Evolutionary conservation across 2,329 filamentous ascomycete genomes (phyloP).

Genomic region (Orbilia quercus): DNA sequence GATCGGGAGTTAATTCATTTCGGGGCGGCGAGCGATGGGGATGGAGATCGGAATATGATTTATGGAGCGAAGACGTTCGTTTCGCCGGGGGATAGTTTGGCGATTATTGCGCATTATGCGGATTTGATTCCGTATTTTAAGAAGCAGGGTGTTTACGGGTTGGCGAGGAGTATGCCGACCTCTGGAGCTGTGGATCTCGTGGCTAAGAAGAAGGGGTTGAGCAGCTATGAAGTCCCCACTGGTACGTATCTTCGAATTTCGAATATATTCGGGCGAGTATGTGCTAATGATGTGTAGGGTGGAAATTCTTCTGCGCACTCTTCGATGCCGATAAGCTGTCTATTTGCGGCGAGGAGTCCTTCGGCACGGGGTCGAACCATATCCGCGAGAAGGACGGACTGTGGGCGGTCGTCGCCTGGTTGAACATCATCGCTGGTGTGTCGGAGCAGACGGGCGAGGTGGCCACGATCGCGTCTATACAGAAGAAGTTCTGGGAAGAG

Average conservation of each 20-base stretch:
- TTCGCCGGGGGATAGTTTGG: constrained; percentile 94
- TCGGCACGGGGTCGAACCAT: constrained; percentile 97
- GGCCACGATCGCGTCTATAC: constrained; percentile 94
- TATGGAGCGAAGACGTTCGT: constrained; percentile 97
- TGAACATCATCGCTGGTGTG: constrained; percentile 97
- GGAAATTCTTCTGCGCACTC: constrained; percentile 98
- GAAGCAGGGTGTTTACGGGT: constrained; percentile 93
- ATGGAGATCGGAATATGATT: constrained; percentile 99
- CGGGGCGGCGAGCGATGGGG: constrained; percentile 93
- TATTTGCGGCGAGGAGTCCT: constrained; percentile 98
- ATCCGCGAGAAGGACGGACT: constrained; percentile 99
- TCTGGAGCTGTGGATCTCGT: constrained; percentile 95
- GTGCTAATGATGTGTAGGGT: constrained; percentile 69
- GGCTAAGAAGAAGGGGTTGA: constrained; percentile 89
- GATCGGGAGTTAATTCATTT: constrained; percentile 93
- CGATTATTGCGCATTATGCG: constrained; percentile 97
- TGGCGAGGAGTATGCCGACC: constrained; percentile 97
- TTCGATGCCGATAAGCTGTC: constrained; percentile 96
- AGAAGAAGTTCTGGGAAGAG: constrained; percentile 94
- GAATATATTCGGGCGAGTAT: background rate
- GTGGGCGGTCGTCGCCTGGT: constrained; percentile 96
- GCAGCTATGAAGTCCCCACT: constrained; percentile 96
- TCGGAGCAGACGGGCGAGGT: constrained; percentile 74
- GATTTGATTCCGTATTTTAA: constrained; percentile 98
- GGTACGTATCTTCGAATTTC: constrained; percentile 6